Evolutionary conservation across 2,329 filamentous ascomycete species (phyloP).

Genomic region (Ophioceras dolichostomum): DNA sequence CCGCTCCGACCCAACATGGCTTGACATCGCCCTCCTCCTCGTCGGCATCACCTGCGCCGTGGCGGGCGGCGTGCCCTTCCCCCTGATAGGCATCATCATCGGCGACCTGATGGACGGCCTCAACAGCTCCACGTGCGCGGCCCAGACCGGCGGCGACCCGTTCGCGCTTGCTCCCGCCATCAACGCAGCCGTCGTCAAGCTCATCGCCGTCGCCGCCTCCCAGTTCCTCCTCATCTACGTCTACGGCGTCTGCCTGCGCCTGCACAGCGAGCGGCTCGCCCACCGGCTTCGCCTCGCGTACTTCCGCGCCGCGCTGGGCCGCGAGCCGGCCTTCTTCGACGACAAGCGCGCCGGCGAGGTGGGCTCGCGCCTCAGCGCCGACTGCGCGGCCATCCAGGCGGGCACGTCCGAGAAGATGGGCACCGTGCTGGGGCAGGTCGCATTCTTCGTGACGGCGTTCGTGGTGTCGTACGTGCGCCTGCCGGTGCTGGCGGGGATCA

Average conservation of each 20-base stretch:
- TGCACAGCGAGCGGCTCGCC: conserved; percentile 51
- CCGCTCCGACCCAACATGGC: conserved; percentile 13
- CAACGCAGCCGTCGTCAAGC: conserved; percentile 17
- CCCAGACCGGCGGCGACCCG: conserved; percentile 7
- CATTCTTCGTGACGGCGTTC: conserved; percentile 57
- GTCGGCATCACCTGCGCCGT: conserved; percentile 28
- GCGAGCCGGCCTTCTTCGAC: conserved; percentile 54
- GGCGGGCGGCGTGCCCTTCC: conserved; percentile 39
- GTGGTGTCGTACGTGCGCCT: conserved; percentile 56
- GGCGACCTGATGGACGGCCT: conserved; percentile 38
- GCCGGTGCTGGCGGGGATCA: conserved; percentile 47
- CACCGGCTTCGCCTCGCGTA: conserved; percentile 50
- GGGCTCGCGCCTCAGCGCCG: conserved; percentile 48
- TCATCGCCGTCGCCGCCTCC: conserved; percentile 52
- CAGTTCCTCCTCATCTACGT: conserved; percentile 52
- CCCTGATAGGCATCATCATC: conserved; percentile 43
- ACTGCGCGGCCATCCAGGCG: conserved; percentile 54
- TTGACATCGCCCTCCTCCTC: conserved; percentile 20
- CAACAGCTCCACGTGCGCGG: conserved; percentile 31
- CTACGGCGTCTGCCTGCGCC: conserved; percentile 51
- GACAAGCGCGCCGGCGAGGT: conserved; percentile 50
- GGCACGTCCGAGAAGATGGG: conserved; percentile 63
- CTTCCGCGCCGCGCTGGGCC: conserved; percentile 42
- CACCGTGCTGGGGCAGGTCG: conserved; percentile 45
- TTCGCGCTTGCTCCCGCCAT: conserved; percentile 9